Evolutionary conservation across 768 basidiomycete species (phyloP).

Genomic region (Multifurca ochricompacta): DNA sequence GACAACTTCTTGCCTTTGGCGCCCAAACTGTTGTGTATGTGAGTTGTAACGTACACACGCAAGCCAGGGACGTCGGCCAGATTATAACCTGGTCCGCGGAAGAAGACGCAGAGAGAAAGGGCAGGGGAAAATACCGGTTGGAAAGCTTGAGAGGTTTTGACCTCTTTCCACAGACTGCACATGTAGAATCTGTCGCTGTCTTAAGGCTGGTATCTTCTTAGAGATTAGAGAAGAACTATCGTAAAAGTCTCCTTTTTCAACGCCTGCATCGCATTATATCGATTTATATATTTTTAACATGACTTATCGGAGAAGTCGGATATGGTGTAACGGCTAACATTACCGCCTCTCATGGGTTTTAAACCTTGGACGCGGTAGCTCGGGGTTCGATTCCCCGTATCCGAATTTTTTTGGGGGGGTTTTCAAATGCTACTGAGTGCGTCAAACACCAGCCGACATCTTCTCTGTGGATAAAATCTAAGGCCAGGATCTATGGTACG

Average conservation of each 20-base stretch:
- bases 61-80: slow-evolving; percentile 79
- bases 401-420: slow-evolving; percentile 26
- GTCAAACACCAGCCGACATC: no score
- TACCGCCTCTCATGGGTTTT: slow-evolving; percentile 27
- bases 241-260: no score
- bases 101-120: slow-evolving; percentile 29
- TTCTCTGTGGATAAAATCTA: no score
- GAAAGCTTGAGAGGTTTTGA: slow-evolving; percentile 87
- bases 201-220: slow-evolving; percentile 42
- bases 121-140: slow-evolving; percentile 52
- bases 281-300: background rate
- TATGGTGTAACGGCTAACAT: slow-evolving; percentile 35
- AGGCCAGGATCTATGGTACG: no score
- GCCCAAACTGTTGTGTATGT: slow-evolving; percentile 76
- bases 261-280: no score
- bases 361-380: slow-evolving; percentile 29
- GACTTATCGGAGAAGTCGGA: slow-evolving; percentile 19
- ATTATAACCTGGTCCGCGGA: slow-evolving; percentile 42
- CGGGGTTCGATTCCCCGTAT: slow-evolving; percentile 38
- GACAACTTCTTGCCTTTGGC: slow-evolving; percentile 67
- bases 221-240: no score
- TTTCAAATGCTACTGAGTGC: no score
- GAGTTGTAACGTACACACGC: slow-evolving; percentile 92
- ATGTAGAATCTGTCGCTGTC: slow-evolving; percentile 34
- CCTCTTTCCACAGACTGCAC: slow-evolving; percentile 82